Evolutionary conservation across 2,329 filamentous ascomycete genomes (phyloP).

Genomic region (Graphiopsis chlorocephala): DNA sequence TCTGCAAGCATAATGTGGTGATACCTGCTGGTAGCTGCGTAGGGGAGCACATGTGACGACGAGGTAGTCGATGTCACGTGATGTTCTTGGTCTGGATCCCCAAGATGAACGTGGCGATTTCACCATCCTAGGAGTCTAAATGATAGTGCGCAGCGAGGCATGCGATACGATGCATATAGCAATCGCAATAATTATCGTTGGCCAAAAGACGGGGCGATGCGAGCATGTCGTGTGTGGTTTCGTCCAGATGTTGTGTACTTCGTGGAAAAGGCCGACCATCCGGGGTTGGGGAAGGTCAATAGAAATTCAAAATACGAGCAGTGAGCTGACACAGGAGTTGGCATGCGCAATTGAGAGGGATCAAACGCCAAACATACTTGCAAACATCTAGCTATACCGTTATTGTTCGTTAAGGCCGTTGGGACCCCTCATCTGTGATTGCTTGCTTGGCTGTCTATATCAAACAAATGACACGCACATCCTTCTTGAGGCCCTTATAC

Average conservation of each 20-base stretch:
- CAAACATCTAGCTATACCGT: background rate
- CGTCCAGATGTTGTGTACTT: no score
- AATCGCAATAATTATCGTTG: no score
- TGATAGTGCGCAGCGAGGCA: no score
- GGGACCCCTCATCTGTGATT: background rate
- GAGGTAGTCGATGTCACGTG: background rate
- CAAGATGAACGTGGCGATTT: background rate
- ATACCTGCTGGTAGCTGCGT: background rate
- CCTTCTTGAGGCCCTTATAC: background rate
- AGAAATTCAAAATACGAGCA: background rate
- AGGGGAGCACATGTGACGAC: background rate
- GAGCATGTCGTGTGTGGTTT: background rate
- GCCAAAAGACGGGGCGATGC: background rate
- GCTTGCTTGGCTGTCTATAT: constrained; percentile 3
- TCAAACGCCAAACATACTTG: background rate
- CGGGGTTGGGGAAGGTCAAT: background rate
- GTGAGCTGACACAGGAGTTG: background rate
- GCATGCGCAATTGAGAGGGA: background rate
- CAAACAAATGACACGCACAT: background rate
- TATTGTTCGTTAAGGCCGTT: background rate
- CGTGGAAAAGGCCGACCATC: background rate
- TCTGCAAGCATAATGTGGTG: background rate
- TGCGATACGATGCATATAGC: no score
- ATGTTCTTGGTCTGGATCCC: background rate
- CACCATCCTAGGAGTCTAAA: background rate